Base-by-base conservation (phyloP, 2,329 filamentous ascomycete genomes). In the Fusarium acutatum region DNA sequence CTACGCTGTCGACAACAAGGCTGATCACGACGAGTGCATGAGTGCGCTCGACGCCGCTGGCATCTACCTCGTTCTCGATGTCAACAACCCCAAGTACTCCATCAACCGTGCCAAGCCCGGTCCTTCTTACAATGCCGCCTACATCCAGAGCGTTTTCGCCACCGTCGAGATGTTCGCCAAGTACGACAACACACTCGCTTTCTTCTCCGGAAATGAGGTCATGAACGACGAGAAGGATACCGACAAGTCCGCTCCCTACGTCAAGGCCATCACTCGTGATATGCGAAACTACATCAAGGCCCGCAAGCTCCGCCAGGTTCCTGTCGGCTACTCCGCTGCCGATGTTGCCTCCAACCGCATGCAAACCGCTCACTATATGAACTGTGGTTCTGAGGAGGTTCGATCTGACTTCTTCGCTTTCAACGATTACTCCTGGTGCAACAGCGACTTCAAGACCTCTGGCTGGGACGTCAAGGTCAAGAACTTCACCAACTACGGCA, bases 341-440 rank as follows among this genome's bases (percentile, higher is more conserved):
- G 95, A 97, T 84, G 93, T 97, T 64, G 88, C 93, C 68, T 88
- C 90, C 79, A 97, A 97, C 87, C 93, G 95, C 78, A 90, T 93
- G 84, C 90, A 97, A 85, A 94, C 94, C 81, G 95, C 95, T 53
- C 80, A 91, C 60, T 98, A 97, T 88, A 94, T 98, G 91, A 97
- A 97, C 89, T 98, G 95, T 81, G 95, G 95, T 70, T 86, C 89
- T 61, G 93, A 96, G 54, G 92, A 95, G 73, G 90, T 92, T 85
- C 92, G 95, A 76, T 94, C 92, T 77, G 95, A 97, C 83, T 96
- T 96, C 86, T 96, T 95, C 79, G 93, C 92, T 69, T 95, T 95
- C 85, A 96, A 96, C 84, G 94, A 96, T 84, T 96, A 96, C 85
- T 95, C 93, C 6, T 96, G 92, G 92, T 96, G 94, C 83, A 91